Conservation (phyloP, 768 basidiomycete species). For the Lentinula detonsa region DNA sequence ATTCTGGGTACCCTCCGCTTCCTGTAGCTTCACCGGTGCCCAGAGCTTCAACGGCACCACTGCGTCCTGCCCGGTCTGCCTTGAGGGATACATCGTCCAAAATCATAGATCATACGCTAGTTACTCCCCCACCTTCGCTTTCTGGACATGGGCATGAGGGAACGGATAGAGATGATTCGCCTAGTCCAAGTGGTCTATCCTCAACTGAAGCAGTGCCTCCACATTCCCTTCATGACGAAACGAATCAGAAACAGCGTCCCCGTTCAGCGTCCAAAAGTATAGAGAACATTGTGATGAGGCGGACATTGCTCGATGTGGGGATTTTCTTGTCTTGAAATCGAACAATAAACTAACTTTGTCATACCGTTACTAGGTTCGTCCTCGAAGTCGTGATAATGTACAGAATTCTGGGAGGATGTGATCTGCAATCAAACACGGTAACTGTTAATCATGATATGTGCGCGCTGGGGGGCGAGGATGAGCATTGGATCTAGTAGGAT, state of each 20-base stretch:
- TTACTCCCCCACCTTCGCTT: slow-evolving; percentile 36
- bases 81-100: slow-evolving; percentile 9
- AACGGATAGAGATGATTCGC: not conserved
- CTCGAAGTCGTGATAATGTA: slow-evolving; percentile 6
- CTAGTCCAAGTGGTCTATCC: not conserved
- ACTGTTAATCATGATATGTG: not conserved
- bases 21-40: not conserved
- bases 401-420: not conserved
- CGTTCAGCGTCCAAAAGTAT: slow-evolving; percentile 1
- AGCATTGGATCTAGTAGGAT: too few species aligned
- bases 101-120: slow-evolving; percentile 23
- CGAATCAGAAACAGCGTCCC: not conserved
- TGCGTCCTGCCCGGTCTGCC: slow-evolving; percentile 20
- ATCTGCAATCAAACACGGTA: not conserved
- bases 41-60: slow-evolving; percentile 10
- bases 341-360: not conserved
- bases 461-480: too few species aligned
- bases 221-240: not conserved
- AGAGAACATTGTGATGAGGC: slow-evolving; percentile 14
- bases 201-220: not conserved
- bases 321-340: not conserved
- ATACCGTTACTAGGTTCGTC: slow-evolving; percentile 8
- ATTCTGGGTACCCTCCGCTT: not conserved
- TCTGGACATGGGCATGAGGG: slow-evolving; percentile 21
- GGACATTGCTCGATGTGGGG: slow-evolving; percentile 13